These are phyloP conservation scores for Didymella segeticola DNA, from an alignment of 2,329 filamentous ascomycete species.

Conservation along the genomic window DNA sequence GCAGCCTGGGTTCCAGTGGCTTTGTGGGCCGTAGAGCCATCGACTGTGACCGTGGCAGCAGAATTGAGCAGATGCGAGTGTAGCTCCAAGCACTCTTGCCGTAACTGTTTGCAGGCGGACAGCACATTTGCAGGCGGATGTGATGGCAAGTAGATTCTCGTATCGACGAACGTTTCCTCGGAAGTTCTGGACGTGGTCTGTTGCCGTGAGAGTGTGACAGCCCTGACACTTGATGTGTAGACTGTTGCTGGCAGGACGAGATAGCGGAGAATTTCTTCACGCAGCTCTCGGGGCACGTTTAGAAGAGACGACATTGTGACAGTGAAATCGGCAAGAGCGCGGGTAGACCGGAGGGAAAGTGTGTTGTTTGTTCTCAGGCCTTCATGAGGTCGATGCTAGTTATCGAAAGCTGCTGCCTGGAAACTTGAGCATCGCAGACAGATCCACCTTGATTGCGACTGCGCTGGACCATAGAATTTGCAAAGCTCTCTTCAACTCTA, in stretches of 20 bases:
- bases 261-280: constrained; percentile 35
- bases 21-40: background rate
- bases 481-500: background rate
- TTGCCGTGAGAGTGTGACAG: constrained; percentile 20
- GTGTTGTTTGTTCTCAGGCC: background rate
- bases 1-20: constrained; percentile 19
- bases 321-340: background rate
- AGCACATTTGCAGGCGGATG: constrained; percentile 30
- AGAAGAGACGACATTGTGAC: constrained; percentile 20
- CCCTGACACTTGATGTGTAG: constrained; percentile 29
- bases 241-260: constrained; percentile 30
- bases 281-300: constrained; percentile 35
- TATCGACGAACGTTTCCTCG: constrained; percentile 30
- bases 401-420: constrained; percentile 14
- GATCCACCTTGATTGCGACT: background rate
- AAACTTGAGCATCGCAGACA: background rate
- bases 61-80: constrained; percentile 22
- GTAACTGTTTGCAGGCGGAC: constrained; percentile 34
- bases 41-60: background rate
- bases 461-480: background rate
- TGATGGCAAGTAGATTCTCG: constrained; percentile 36
- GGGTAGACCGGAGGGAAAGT: background rate
- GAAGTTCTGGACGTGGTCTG: constrained; percentile 2
- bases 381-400: background rate
- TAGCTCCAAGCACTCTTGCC: constrained; percentile 33